Base-by-base conservation (phyloP, 352 stramenopile species). In the Phytophthora foliorum region DNA sequence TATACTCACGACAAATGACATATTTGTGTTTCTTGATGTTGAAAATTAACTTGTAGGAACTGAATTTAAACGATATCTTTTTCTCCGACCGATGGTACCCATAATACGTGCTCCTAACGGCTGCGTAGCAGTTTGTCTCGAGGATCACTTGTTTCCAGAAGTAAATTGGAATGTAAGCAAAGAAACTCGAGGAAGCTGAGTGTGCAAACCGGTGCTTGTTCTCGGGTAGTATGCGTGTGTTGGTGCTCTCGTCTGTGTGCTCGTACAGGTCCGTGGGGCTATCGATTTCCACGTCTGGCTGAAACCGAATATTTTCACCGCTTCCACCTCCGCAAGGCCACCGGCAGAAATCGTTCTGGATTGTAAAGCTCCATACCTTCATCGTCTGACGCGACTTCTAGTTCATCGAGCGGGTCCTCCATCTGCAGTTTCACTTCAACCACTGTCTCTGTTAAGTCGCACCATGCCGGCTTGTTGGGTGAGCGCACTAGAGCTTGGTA, bases 271-370 rank as follows among this genome's bases (percentile, higher is more conserved):
- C 29, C 6, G 2, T 36, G 11, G 60, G 51, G 1, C 41, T 10
- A 52, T 41, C 34, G 1, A 17, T 41, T 41, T 41, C 34, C 34
- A 41, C 0, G 5, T 41, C 34, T 5, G 34, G 34, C 9, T 41
- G 9, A 11, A 41, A 41, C 13, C 34, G 34, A 8, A 41, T 41
- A 41, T 41, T 11, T 17, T 41, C 34, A 41, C 34, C 17, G 34
- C 13, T 11, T 41, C 34, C 9, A 41, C 34, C 5, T 68, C 51
- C 21, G 51, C 29, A 34, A 68, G 42, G 14, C 50, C n/a, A n/a
- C n/a, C n/a, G n/a, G n/a, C n/a, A n/a, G n/a, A n/a, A n/a, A n/a
- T n/a, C n/a, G n/a, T n/a, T n/a, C n/a, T n/a, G n/a, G n/a, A n/a
- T n/a, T n/a, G n/a, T n/a, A n/a, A n/a, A n/a, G n/a, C n/a, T n/a